Evolutionary conservation across 257 asterid species (phyloP), one percentile per base, ranked within the genome.

Genomic region (Oldenlandia corymbosa): DNA sequence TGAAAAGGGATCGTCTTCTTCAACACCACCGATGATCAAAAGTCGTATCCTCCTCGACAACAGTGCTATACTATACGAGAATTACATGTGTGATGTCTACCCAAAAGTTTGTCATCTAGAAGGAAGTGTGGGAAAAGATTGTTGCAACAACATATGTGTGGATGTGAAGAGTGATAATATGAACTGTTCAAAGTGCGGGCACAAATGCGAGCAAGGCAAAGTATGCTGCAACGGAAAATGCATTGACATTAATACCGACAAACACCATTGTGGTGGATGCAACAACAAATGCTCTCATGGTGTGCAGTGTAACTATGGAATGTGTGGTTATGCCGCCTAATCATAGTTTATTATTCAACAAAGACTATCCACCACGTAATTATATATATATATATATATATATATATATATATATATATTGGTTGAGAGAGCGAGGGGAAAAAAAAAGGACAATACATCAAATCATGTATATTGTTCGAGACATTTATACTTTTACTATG

Each of bases 121-220:
- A 28, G 76, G 80, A 47, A 68, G 78, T 20, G 57, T 31, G 27
- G 72, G 68, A 26, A 75, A 67, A 11, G 81, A 75, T 59, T 79
- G 84, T 50, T 79, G 81, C 73, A 60, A 71, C 18, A 75, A 75
- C 65, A 75, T 62, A 64, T 75, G 81, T 17, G 81, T 72, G 21
- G 53, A 79, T 46, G 76, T 75, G 63, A 66, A 43, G 68, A 72
- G 28, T 5, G 79, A 79, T 66, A 16, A 60, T 8, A 7, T 62
- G 9, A 72, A 79, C 26, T 76, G 84, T 49, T 76, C 72, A 0
- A 65, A 31, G 47, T 75, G 80, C 68, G 83, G 73, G 1, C 31
- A 42, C 21, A 69, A 72, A 62, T 79, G 81, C 63, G 69, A 58
- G 28, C 56, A 69, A 7, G n/a, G 53, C 0, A 79, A 79, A 49